These are phyloP conservation scores for Podosphaera aphanis DNA, from an alignment of 2,329 filamentous ascomycete genomes.

Conservation along the genomic window DNA sequence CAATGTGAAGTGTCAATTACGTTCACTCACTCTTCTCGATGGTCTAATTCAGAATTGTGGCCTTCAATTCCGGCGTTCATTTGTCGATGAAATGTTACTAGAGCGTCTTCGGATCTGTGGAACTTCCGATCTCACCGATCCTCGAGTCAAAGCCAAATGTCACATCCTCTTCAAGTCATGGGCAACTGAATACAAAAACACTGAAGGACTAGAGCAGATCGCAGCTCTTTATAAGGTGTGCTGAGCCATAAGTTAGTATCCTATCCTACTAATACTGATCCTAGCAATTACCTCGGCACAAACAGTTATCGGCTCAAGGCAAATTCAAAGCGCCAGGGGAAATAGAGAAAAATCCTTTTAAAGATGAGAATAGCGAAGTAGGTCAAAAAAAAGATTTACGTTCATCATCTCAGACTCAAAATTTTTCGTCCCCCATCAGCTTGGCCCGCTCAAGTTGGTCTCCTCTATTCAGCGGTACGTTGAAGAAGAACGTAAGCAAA, in stretches of 20 bases:
- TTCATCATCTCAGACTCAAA: constrained; percentile 5
- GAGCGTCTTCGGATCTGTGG: constrained; percentile 77
- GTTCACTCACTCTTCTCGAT: constrained; percentile 72
- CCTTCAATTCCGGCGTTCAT: constrained; percentile 60
- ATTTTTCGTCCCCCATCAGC: constrained; percentile 5
- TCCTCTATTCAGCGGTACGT: constrained; percentile 4
- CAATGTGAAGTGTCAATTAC: constrained; percentile 73
- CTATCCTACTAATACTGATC: constrained; percentile 4
- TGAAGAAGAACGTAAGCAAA: not conserved
- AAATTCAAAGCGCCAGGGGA: constrained; percentile 67
- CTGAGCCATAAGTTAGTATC: not conserved
- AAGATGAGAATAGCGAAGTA: constrained; percentile 26
- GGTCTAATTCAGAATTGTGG: constrained; percentile 89
- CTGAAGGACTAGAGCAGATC: constrained; percentile 56
- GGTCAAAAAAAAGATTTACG: not conserved
- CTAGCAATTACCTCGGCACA: constrained; percentile 38
- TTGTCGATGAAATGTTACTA: constrained; percentile 75
- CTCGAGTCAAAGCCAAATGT: constrained; percentile 71
- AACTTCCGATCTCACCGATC: constrained; percentile 63
- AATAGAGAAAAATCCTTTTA: constrained; percentile 48
- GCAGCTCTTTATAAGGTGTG: constrained; percentile 45
- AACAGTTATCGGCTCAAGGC: constrained; percentile 51
- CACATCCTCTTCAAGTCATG: constrained; percentile 69
- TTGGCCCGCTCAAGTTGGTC: constrained; percentile 6
- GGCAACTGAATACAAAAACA: constrained; percentile 60